phyloP scores from a whole-genome alignment of 352 stramenopile genomes.

The Globisporangium solare region DNA sequence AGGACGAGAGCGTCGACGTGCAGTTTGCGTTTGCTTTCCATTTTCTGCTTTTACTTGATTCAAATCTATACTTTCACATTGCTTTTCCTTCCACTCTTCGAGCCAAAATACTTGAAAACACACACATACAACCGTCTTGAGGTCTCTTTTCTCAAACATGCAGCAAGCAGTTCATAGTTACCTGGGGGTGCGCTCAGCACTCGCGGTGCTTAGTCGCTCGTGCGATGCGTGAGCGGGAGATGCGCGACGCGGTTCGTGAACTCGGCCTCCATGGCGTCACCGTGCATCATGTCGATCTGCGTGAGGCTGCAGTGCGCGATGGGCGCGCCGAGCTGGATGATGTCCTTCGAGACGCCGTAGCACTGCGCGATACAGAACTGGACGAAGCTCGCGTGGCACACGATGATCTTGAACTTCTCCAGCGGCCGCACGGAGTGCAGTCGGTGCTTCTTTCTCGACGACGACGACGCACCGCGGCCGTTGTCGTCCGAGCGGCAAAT shows the following conservation, averaged over 20 bases:
- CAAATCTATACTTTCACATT: neutral
- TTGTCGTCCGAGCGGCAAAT: slow-evolving; percentile 52
- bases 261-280: slow-evolving; percentile 41
- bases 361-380: slow-evolving; percentile 67
- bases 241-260: slow-evolving; percentile 68
- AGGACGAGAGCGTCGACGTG: neutral
- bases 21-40: neutral
- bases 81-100: too few species aligned
- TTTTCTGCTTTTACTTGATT: neutral
- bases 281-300: slow-evolving; percentile 50
- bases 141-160: too few species aligned
- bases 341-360: slow-evolving; percentile 62
- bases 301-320: slow-evolving; percentile 76
- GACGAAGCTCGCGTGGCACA: slow-evolving; percentile 78
- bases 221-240: slow-evolving; percentile 65
- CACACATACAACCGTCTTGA: neutral
- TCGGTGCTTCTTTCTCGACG: slow-evolving; percentile 13
- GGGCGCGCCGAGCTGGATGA: slow-evolving; percentile 69
- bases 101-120: neutral
- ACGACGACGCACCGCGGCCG: too few species aligned
- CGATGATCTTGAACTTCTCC: slow-evolving; percentile 67
- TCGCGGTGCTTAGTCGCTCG: slow-evolving; percentile 45
- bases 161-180: too few species aligned
- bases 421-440: slow-evolving; percentile 14
- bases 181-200: neutral